Evolutionary conservation across 352 stramenopile species (phyloP).

Genomic region (Globisporangium yorkense): DNA sequence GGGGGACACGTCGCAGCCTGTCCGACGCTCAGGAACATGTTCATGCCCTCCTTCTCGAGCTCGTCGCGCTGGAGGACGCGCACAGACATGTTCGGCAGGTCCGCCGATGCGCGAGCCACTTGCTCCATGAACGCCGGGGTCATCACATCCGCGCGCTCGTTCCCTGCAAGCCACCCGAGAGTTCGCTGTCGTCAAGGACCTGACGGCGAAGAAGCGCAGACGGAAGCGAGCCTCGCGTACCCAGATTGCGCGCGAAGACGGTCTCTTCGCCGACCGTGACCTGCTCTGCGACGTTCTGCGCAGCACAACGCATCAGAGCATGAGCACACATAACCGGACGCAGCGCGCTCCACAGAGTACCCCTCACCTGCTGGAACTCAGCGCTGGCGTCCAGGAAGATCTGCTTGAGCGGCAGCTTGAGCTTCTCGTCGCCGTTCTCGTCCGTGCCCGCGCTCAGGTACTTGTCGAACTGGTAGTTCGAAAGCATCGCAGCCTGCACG

Average conservation of each 20-base stretch:
- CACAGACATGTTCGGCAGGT: constrained; percentile 77
- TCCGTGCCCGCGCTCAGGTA: constrained; percentile 61
- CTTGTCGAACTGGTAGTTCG: constrained; percentile 86
- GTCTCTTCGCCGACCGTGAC: constrained; percentile 69
- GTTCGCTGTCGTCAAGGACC: neutral
- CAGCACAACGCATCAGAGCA: neutral
- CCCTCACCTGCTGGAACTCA: constrained; percentile 49
- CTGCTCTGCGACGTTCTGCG: constrained; percentile 56
- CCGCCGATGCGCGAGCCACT: constrained; percentile 49
- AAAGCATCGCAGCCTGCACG: constrained; percentile 62
- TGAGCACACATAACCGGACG: neutral
- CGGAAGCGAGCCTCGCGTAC: constrained; percentile 4
- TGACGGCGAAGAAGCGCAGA: constrained; percentile 6
- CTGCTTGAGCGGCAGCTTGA: constrained; percentile 55
- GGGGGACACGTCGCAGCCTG: constrained; percentile 64
- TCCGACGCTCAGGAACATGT: constrained; percentile 83
- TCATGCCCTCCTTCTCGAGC: constrained; percentile 71
- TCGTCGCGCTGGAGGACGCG: constrained; percentile 75
- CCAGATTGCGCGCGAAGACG: constrained; percentile 80
- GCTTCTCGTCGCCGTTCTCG: constrained; percentile 54
- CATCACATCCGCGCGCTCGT: constrained; percentile 74
- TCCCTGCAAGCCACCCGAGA: constrained; percentile 18
- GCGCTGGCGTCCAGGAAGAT: constrained; percentile 51
- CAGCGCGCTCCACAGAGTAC: neutral
- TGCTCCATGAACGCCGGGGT: constrained; percentile 80